Percentiles rank a stretch among this genome's conserved stretches.
These are phyloP conservation scores for Naganishia antarctica DNA, from an alignment of 768 basidiomycete species.

Conservation along the genomic window DNA sequence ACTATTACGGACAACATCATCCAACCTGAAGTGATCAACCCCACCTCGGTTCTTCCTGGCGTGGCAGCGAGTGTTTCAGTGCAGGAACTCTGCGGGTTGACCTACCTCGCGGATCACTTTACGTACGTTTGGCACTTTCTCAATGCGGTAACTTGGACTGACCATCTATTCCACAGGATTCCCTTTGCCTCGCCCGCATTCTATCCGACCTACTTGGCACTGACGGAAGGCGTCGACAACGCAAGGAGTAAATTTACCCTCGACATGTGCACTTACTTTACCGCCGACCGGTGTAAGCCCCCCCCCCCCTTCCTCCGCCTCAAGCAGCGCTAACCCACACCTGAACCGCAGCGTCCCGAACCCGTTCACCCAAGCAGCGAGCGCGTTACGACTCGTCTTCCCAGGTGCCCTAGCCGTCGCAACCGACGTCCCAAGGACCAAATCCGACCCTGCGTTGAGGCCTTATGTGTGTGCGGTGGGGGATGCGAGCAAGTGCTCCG, in stretches of 20 bases:
- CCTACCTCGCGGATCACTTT: conserved; percentile 30
- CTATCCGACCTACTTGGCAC: conserved; percentile 34
- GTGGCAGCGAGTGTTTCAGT: conserved; percentile 26
- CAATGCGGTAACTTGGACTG: neutral
- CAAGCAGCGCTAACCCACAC: neutral
- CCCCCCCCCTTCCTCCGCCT: no score
- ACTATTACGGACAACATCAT: conserved; percentile 41
- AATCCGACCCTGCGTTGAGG: conserved; percentile 28
- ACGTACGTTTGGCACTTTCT: neutral
- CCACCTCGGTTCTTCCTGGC: conserved; percentile 32
- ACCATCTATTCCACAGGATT: conserved; percentile 30
- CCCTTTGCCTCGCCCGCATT: conserved; percentile 37
- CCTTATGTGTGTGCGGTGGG: conserved; percentile 25
- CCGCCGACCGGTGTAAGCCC: conserved; percentile 25
- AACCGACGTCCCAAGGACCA: conserved; percentile 22
- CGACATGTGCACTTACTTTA: conserved; percentile 28
- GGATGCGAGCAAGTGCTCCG: conserved; percentile 1
- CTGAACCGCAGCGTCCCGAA: conserved; percentile 22
- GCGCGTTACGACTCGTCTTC: conserved; percentile 25
- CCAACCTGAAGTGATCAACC: conserved; percentile 34
- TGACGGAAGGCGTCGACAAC: conserved; percentile 31
- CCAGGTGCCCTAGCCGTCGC: conserved; percentile 29
- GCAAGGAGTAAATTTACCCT: conserved; percentile 27
- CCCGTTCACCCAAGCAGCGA: conserved; percentile 28
- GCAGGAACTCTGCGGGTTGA: conserved; percentile 32